Conservation (phyloP, 176 grass and related monocot genomes). For the Rhipidocladum racemiflorum region DNA sequence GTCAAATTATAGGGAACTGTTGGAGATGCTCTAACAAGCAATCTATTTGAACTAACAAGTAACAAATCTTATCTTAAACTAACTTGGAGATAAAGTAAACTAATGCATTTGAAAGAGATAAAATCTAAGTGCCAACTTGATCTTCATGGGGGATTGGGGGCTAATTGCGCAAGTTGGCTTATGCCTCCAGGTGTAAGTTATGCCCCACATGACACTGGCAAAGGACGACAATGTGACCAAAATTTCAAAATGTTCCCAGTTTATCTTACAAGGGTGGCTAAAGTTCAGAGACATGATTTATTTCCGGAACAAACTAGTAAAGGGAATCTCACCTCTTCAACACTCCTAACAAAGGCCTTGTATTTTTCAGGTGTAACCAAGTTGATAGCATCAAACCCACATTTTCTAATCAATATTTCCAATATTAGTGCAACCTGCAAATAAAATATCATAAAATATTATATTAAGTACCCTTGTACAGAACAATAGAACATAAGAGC, state of each 20-base stretch:
- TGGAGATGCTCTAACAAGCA: too few species aligned
- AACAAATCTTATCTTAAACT: too few species aligned
- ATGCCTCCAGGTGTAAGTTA: too few species aligned
- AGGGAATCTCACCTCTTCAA: slow-evolving; percentile 49
- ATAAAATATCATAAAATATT: neutral
- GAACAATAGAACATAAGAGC: slow-evolving; percentile 23
- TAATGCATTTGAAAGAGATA: too few species aligned
- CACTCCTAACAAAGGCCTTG: slow-evolving; percentile 67
- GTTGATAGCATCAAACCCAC: slow-evolving; percentile 65
- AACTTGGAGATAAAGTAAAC: too few species aligned
- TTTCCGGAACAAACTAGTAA: neutral
- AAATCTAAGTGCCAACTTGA: too few species aligned
- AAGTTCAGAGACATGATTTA: neutral
- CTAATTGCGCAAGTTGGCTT: too few species aligned
- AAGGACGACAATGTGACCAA: neutral
- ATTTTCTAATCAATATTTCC: slow-evolving; percentile 96
- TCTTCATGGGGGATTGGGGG: too few species aligned
- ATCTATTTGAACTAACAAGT: too few species aligned
- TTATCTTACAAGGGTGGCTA: neutral
- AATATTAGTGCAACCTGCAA: slow-evolving; percentile 75
- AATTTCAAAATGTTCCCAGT: neutral
- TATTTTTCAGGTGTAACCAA: slow-evolving; percentile 58
- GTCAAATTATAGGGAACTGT: too few species aligned
- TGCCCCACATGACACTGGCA: too few species aligned
- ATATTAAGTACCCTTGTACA: slow-evolving; percentile 1